phyloP scores from a whole-genome alignment of 176 grass and related monocot genomes.

The Thinopyrum elongatum region DNA sequence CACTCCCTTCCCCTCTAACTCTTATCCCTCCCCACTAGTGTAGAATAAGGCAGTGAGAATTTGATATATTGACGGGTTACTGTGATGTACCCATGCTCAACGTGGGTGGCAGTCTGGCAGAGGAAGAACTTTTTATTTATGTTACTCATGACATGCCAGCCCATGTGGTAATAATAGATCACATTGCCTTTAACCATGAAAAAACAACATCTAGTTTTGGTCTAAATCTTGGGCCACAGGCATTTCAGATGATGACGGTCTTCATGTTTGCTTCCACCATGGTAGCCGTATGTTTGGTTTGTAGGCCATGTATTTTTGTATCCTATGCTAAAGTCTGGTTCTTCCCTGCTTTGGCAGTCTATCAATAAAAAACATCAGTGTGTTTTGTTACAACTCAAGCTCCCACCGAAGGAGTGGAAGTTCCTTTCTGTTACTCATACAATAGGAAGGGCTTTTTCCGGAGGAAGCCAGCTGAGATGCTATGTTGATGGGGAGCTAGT shows the following conservation, averaged over 20 bases:
- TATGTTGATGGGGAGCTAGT: constrained; percentile 81
- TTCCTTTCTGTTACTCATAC: constrained; percentile 95
- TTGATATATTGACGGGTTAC: neutral
- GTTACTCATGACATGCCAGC: neutral
- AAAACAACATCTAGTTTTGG: neutral
- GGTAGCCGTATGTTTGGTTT: constrained; percentile 9
- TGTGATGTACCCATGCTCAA: neutral
- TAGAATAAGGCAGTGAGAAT: neutral
- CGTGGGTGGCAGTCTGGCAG: neutral
- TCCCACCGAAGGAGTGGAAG: constrained; percentile 84
- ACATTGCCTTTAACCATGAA: neutral
- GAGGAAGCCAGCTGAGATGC: constrained; percentile 82
- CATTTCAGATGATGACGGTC: neutral
- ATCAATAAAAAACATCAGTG: constrained; percentile 90
- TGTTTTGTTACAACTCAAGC: constrained; percentile 64
- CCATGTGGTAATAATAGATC: neutral
- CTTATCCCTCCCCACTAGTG: neutral
- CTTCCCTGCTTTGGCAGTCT: constrained; percentile 53
- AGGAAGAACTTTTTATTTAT: neutral
- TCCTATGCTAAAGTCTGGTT: constrained; percentile 28
- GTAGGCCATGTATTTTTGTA: constrained; percentile 9
- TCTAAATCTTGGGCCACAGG: neutral
- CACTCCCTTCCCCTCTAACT: neutral
- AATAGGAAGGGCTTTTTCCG: constrained; percentile 91
- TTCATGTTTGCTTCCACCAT: constrained; percentile 5